Evolutionary conservation across 805 yeast species (phyloP).

Genomic region (Hanseniaspora opuntiae): DNA sequence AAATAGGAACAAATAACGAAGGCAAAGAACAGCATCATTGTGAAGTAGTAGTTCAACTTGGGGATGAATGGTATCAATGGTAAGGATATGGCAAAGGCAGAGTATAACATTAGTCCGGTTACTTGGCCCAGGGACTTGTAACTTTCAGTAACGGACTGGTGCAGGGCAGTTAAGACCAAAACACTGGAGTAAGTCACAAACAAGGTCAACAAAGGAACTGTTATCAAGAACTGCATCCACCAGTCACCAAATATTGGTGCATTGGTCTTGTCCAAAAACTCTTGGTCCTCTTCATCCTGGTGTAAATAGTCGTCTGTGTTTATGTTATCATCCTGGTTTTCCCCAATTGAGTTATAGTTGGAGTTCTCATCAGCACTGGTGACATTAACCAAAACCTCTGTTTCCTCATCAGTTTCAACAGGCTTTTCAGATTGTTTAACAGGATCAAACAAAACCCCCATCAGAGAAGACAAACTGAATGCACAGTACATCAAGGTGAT

Average conservation of each 20-base stretch:
- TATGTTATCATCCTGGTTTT: slow-evolving; percentile 14
- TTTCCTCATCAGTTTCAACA: not conserved
- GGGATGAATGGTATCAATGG: slow-evolving; percentile 59
- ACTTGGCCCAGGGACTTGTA: slow-evolving; percentile 30
- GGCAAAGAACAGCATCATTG: slow-evolving; percentile 29
- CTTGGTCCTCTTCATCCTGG: slow-evolving; percentile 4
- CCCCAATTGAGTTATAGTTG: slow-evolving; percentile 10
- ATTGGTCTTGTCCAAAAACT: not conserved
- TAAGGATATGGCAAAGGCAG: slow-evolving; percentile 29
- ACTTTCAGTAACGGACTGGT: slow-evolving; percentile 62
- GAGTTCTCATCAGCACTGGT: not conserved
- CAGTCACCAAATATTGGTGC: slow-evolving; percentile 48
- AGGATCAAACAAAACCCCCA: slow-evolving; percentile 37
- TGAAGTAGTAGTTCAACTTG: slow-evolving; percentile 44
- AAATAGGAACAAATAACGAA: slow-evolving; percentile 29
- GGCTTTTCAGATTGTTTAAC: not conserved
- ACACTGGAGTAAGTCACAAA: slow-evolving; percentile 40
- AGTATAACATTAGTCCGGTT: slow-evolving; percentile 25
- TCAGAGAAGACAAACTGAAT: slow-evolving; percentile 33
- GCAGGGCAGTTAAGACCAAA: slow-evolving; percentile 47
- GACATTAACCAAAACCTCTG: slow-evolving; percentile 11
- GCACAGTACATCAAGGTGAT: slow-evolving; percentile 35
- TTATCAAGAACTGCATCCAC: slow-evolving; percentile 56
- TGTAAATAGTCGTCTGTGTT: not conserved
- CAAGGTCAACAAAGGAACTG: slow-evolving; percentile 52